A percentile compares a stretch with the other conserved stretches of the same genome.
Evolutionary conservation across 192 early-diverging fungal species (phyloP).

Genomic region (Thoreauomyces humboldtii): DNA sequence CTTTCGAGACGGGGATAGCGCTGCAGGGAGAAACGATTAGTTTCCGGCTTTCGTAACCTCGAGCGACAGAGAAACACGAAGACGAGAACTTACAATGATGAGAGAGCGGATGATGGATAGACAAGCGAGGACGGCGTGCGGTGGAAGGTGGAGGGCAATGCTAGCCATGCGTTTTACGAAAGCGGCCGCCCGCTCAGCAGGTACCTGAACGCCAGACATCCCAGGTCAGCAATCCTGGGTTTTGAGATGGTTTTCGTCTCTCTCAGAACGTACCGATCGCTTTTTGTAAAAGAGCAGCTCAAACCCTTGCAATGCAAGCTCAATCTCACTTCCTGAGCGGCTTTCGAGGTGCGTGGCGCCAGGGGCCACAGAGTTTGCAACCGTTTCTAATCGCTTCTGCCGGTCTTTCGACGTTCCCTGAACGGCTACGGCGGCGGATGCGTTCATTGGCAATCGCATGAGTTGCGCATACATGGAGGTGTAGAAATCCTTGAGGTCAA

Average conservation of each 20-base stretch:
- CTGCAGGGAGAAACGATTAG: slow-evolving; percentile 34
- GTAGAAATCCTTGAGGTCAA: slow-evolving; percentile 92
- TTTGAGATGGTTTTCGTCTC: too few species aligned
- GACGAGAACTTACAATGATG: slow-evolving; percentile 53
- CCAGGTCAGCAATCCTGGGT: too few species aligned
- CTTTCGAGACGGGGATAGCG: slow-evolving; percentile 64
- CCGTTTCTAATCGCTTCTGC: slow-evolving; percentile 23
- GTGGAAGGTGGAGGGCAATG: slow-evolving; percentile 72
- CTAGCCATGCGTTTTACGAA: slow-evolving; percentile 83
- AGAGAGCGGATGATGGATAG: slow-evolving; percentile 63
- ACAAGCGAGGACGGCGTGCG: slow-evolving; percentile 67
- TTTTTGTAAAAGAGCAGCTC: slow-evolving; percentile 85
- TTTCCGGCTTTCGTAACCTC: neutral
- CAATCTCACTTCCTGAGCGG: slow-evolving; percentile 62
- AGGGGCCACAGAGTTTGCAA: slow-evolving; percentile 21
- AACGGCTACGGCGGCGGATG: slow-evolving; percentile 41
- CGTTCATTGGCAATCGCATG: slow-evolving; percentile 62
- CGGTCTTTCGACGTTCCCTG: slow-evolving; percentile 25
- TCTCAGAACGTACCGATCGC: slow-evolving; percentile 38
- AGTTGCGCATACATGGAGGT: slow-evolving; percentile 78
- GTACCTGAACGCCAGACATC: too few species aligned
- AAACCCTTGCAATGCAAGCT: slow-evolving; percentile 78
- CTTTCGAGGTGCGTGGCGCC: slow-evolving; percentile 22
- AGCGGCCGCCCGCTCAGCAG: slow-evolving; percentile 77
- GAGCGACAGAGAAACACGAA: too few species aligned